Conservation (phyloP, 495 filamentous ascomycete species). For the Pseudoneurospora amorphoporcata region DNA sequence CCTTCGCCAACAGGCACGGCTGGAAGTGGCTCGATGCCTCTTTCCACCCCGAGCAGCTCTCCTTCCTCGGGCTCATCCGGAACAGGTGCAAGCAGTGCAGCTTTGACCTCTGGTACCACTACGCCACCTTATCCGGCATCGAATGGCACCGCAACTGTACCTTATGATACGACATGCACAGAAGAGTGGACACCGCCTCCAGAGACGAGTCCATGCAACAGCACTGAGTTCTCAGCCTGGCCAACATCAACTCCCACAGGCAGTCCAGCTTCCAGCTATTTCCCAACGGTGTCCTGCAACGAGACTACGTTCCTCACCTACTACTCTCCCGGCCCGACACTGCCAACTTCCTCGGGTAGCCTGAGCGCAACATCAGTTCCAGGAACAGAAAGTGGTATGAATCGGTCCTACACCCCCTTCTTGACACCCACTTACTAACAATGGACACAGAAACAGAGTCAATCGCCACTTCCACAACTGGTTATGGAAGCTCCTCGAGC, state of each 20-base stretch:
- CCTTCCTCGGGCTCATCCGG: background rate
- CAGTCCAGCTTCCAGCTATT: background rate
- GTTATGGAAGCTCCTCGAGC: background rate
- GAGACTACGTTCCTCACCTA: slow-evolving; percentile 10
- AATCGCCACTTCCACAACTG: background rate
- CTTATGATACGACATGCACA: slow-evolving; percentile 12
- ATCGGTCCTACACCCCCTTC: background rate
- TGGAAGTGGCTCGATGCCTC: background rate
- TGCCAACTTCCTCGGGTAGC: slow-evolving; percentile 1
- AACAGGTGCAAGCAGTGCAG: background rate
- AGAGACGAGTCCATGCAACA: slow-evolving; percentile 7
- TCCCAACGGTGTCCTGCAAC: slow-evolving; percentile 9
- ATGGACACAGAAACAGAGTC: background rate
- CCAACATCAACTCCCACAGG: background rate
- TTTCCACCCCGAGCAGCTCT: background rate
- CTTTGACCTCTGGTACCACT: background rate
- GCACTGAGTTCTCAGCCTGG: background rate
- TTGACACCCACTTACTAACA: background rate
- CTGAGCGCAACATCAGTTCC: slow-evolving; percentile 2
- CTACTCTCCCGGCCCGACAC: background rate
- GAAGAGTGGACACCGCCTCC: slow-evolving; percentile 1
- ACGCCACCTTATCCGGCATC: slow-evolving; percentile 8
- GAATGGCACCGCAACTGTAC: slow-evolving; percentile 3
- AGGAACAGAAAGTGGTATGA: background rate
- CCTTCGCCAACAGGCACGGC: background rate